Percentiles rank a stretch among this genome's conserved stretches.
phyloP scores from a whole-genome alignment of 768 basidiomycete genomes.

The Trametes villosa region DNA sequence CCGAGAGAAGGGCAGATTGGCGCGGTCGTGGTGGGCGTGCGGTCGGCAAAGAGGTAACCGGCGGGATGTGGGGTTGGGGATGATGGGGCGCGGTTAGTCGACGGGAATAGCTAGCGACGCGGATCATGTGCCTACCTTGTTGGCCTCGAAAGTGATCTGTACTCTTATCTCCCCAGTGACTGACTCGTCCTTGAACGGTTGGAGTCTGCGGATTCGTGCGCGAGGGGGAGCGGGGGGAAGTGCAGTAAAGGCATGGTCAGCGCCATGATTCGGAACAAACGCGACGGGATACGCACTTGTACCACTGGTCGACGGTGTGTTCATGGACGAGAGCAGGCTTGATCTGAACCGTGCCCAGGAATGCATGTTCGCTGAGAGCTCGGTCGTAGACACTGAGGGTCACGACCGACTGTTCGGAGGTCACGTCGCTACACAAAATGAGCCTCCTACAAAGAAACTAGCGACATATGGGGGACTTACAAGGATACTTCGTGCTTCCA shows the following conservation, averaged over 20 bases:
- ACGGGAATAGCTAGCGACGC: not conserved
- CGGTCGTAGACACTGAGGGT: slow-evolving; percentile 93
- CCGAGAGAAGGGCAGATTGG: no score
- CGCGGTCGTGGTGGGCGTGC: slow-evolving; percentile 2
- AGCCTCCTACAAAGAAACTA: not conserved
- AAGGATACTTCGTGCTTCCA: slow-evolving; percentile 99
- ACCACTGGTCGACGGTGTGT: slow-evolving; percentile 96
- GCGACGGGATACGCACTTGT: slow-evolving; percentile 65
- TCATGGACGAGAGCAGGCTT: slow-evolving; percentile 92
- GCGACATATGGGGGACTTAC: slow-evolving; percentile 54
- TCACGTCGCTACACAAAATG: slow-evolving; percentile 77
- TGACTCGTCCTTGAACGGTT: slow-evolving; percentile 75
- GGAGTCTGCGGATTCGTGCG: slow-evolving; percentile 52
- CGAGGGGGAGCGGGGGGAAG: not conserved
- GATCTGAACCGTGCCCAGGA: slow-evolving; percentile 90
- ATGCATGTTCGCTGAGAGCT: slow-evolving; percentile 77
- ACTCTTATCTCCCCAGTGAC: slow-evolving; percentile 94
- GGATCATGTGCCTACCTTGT: slow-evolving; percentile 62
- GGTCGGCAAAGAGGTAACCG: slow-evolving; percentile 3
- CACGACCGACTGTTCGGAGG: slow-evolving; percentile 81
- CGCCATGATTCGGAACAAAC: not conserved
- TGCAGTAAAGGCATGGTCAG: not conserved
- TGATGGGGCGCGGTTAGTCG: slow-evolving; percentile 11
- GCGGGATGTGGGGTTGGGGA: slow-evolving; percentile 1
- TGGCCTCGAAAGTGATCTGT: slow-evolving; percentile 92